phyloP scores from a whole-genome alignment of 2,329 filamentous ascomycete species.

The Chrysoporthe austroafricana region DNA sequence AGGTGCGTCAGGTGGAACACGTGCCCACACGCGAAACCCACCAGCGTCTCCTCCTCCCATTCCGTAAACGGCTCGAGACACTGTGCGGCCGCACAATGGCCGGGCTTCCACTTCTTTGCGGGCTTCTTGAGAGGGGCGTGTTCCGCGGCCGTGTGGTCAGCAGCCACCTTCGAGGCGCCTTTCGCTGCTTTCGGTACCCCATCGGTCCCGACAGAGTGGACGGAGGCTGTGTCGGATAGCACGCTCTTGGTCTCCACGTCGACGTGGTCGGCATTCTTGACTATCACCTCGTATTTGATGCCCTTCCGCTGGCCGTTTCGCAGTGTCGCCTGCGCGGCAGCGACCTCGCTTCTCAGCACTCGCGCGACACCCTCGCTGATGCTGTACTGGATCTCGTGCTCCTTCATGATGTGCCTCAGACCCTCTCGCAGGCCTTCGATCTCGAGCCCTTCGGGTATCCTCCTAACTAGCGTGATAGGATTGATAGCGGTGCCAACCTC shows the following conservation, averaged over 20 bases:
- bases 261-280: constrained; percentile 48
- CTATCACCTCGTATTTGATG: constrained; percentile 82
- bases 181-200: constrained; percentile 29
- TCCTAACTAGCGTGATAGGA: constrained; percentile 84
- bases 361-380: constrained; percentile 89
- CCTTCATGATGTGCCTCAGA: constrained; percentile 86
- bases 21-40: constrained; percentile 82
- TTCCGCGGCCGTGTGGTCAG: constrained; percentile 9
- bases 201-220: constrained; percentile 17
- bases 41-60: constrained; percentile 70
- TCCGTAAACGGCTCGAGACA: constrained; percentile 62
- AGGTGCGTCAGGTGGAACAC: constrained; percentile 79
- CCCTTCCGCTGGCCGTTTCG: constrained; percentile 80
- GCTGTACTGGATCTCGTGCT: constrained; percentile 93
- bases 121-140: constrained; percentile 36
- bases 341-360: constrained; percentile 86
- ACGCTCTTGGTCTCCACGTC: constrained; percentile 49
- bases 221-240: constrained; percentile 33
- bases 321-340: constrained; percentile 78
- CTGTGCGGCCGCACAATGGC: constrained; percentile 57
- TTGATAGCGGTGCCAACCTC: constrained; percentile 94
- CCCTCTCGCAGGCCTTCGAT: constrained; percentile 90
- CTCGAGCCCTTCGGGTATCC: constrained; percentile 91
- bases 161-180: constrained; percentile 21
- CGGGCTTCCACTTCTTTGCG: constrained; percentile 46